Evolutionary conservation across 78 protist species (phyloP), one percentile per base, ranked within the genome.

Genomic region (Dictyostelium capitatum): DNA sequence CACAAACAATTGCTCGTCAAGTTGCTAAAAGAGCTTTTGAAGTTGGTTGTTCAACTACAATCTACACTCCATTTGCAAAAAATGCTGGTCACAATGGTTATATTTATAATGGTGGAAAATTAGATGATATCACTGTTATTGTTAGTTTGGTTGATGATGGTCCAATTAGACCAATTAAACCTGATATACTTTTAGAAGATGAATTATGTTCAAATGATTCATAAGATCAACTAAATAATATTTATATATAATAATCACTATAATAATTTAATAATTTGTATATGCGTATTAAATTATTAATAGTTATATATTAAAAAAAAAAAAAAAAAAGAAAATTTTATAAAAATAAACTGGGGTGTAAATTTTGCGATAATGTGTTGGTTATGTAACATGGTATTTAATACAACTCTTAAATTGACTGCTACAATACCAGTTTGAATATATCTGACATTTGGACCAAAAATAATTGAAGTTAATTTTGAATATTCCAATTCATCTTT

Each of bases 51-150:
- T 74, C 82, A 12, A 64, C 84, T 4, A 67, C 87, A 37, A 79
- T 47, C 25, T 78, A 64, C 51, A 82, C 95, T 56, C 95, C 95
- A 15, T 90, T 90, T n/a, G 87, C 89, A 20, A 90, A 80, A 30
- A 81, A 90, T 41, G 95, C 95, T 41, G 91, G 89, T 15, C 59
- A 62, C 59, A 74, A 90, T 59, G 95, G 95, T 41, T 90, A 82
- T 19, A 51, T 90, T 47, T 90, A 75, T 43, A 75, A 41, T 53
- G 95, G 95, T 20, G 95, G 95, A 10, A 90, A 90, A 54, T 59
- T 90, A 14, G 95, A 90, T 50, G 95, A 90, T 65, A 90, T 90
- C 84, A 90, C 95, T 37, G 95, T 90, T 32, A 78, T 90, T 0
- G 95, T 80, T 30, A 82, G 95, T 78, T 23, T 90, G 65, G 95